phyloP scores from a whole-genome alignment of 202 grass and related monocot genomes.

The Alloteropsis angusta region DNA sequence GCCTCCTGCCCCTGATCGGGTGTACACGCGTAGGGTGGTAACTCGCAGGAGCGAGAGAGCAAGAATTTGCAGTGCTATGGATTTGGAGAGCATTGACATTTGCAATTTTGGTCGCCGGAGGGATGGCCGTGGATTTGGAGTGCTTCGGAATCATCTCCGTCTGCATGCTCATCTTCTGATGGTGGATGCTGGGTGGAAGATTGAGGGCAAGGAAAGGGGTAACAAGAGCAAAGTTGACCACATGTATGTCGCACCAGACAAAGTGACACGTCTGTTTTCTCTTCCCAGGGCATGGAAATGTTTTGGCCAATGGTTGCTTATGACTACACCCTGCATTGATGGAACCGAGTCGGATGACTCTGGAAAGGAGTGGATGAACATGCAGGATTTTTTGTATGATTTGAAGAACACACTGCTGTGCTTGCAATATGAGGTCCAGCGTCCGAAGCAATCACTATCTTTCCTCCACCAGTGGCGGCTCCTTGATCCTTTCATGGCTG shows the following conservation, averaged over 20 bases:
- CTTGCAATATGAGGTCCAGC: slow-evolving; percentile 47
- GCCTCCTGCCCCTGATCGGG: slow-evolving; percentile 29
- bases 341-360: slow-evolving; percentile 28
- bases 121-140: background rate
- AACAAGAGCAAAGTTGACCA: slow-evolving; percentile 36
- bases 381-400: slow-evolving; percentile 58
- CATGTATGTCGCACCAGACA: slow-evolving; percentile 33
- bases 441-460: slow-evolving; percentile 35
- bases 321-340: slow-evolving; percentile 14
- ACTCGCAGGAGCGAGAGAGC: slow-evolving; percentile 35
- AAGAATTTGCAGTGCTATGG: slow-evolving; percentile 28
- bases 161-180: slow-evolving; percentile 69
- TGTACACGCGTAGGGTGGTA: slow-evolving; percentile 25
- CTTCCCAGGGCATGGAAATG: slow-evolving; percentile 75
- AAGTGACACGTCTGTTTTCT: slow-evolving; percentile 30
- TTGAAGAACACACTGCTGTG: slow-evolving; percentile 48
- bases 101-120: background rate
- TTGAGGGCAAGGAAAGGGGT: slow-evolving; percentile 34
- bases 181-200: slow-evolving; percentile 62
- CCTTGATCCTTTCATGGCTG: slow-evolving; percentile 86
- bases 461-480: slow-evolving; percentile 66
- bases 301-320: slow-evolving; percentile 54
- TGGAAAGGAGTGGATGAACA: slow-evolving; percentile 45
- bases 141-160: slow-evolving; percentile 60
- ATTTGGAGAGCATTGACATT: slow-evolving; percentile 21